Conservation (phyloP, 352 stramenopile species). For the Globisporangium uncinulatum region DNA sequence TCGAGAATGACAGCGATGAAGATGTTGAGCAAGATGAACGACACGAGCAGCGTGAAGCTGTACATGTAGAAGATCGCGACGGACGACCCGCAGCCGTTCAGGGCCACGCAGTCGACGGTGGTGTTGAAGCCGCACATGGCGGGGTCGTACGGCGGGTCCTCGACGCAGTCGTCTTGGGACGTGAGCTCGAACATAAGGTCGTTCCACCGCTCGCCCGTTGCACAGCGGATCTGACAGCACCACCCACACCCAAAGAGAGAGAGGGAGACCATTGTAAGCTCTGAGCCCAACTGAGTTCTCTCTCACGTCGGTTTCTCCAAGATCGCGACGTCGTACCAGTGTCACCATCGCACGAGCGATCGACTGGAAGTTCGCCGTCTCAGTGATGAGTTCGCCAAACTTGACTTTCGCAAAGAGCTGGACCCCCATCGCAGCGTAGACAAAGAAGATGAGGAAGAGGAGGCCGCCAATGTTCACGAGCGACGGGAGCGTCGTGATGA, state of each 20-base stretch:
- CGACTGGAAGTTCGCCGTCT: conserved; percentile 83
- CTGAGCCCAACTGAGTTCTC: too few relatives aligned
- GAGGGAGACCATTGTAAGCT: not conserved
- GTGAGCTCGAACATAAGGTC: conserved; percentile 87
- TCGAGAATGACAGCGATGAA: conserved; percentile 92
- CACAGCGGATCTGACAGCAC: conserved; percentile 70
- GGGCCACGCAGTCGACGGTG: conserved; percentile 31
- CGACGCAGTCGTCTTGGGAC: conserved; percentile 31
- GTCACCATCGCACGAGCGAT: conserved; percentile 69
- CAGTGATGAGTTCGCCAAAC: conserved; percentile 54
- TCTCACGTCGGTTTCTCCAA: too few relatives aligned
- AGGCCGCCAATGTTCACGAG: conserved; percentile 85
- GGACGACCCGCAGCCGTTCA: conserved; percentile 66
- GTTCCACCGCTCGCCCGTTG: conserved; percentile 92
- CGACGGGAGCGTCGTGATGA: conserved; percentile 80
- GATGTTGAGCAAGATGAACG: conserved; percentile 89
- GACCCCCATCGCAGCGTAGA: conserved; percentile 87
- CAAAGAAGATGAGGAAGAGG: conserved; percentile 89
- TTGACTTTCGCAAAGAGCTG: conserved; percentile 89
- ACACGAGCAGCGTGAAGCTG: conserved; percentile 86
- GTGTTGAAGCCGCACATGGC: conserved; percentile 59
- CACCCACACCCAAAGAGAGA: conserved; percentile 15
- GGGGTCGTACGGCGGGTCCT: conserved; percentile 43
- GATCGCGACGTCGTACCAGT: conserved; percentile 21
- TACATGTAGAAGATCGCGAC: conserved; percentile 80